A percentile compares a stretch with the other conserved stretches of the same genome.
Conservation (phyloP, 805 yeast species). For the Lachancea lanzarotensis region DNA sequence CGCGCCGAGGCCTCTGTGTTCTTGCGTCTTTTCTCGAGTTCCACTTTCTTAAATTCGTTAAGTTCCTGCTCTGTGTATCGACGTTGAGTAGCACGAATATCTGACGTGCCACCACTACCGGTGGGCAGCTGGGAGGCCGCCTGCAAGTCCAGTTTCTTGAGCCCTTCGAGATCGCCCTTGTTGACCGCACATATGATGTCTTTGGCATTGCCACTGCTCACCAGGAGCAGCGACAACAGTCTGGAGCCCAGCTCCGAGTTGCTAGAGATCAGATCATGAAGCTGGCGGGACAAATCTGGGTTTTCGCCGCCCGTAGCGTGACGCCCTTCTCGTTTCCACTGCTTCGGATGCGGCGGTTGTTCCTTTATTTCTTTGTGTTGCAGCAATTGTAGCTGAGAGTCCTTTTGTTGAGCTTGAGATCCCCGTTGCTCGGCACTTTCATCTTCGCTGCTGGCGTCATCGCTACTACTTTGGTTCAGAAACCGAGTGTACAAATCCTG, state of each 20-base stretch:
- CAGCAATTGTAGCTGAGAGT: neutral
- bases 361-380: too few species aligned
- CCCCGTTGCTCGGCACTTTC: neutral
- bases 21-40: conserved; percentile 68
- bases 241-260: conserved; percentile 29
- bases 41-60: conserved; percentile 6
- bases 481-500: conserved; percentile 4
- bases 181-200: conserved; percentile 27
- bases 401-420: neutral
- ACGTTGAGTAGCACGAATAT: neutral
- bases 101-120: neutral
- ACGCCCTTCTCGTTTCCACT: neutral
- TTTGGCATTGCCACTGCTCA: conserved; percentile 25
- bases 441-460: conserved; percentile 3
- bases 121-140: conserved; percentile 1
- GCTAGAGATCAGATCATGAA: conserved; percentile 22
- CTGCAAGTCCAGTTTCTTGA: conserved; percentile 6
- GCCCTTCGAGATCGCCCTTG: conserved; percentile 13
- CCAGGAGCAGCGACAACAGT: conserved; percentile 26
- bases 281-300: conserved; percentile 12
- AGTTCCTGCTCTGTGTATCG: conserved; percentile 5
- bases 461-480: conserved; percentile 3
- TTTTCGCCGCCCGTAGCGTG: neutral
- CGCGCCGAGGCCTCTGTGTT: conserved; percentile 95
- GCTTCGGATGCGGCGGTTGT: neutral